phyloP scores from a whole-genome alignment of 345 rosid genomes.

The Cochlearia excelsa region DNA sequence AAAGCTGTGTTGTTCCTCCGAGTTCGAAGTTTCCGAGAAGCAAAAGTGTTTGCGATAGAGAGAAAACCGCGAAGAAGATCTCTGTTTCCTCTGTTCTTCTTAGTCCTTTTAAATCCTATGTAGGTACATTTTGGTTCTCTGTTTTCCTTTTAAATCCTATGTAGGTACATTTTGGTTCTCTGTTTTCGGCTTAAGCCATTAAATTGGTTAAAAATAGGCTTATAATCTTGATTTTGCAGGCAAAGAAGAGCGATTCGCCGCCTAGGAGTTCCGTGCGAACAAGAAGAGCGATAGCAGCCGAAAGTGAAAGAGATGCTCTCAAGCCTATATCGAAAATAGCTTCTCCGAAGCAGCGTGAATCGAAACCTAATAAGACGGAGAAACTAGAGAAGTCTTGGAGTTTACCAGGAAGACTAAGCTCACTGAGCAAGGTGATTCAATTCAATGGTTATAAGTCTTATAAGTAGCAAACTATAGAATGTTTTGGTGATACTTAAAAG shows the following conservation, averaged over 20 bases:
- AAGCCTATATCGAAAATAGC: conserved; percentile 11
- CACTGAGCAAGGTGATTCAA: conserved; percentile 61
- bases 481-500: conserved; percentile 8
- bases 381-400: conserved; percentile 37
- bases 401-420: conserved; percentile 71
- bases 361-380: conserved; percentile 36
- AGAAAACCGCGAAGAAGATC: conserved; percentile 33
- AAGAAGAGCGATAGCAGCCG: conserved; percentile 27
- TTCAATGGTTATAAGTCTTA: background rate
- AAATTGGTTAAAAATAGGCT: conserved; percentile 1
- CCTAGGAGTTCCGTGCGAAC: conserved; percentile 30
- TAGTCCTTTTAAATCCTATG: conserved; percentile 77
- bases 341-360: conserved; percentile 30
- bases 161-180: conserved; percentile 66
- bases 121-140: conserved; percentile 58
- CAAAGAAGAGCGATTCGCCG: conserved; percentile 34
- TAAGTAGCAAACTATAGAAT: background rate
- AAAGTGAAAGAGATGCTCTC: conserved; percentile 24
- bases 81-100: conserved; percentile 37
- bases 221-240: conserved; percentile 14
- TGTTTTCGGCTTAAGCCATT: background rate
- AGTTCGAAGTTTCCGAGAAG: conserved; percentile 73
- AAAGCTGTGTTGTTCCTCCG: conserved; percentile 66
- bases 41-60: conserved; percentile 70
- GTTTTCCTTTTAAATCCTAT: conserved; percentile 64